A percentile compares a stretch with the other conserved stretches of the same genome.
Evolutionary conservation across 2,329 filamentous ascomycete species (phyloP).

Genomic region (Gaeumannomyces sp.): DNA sequence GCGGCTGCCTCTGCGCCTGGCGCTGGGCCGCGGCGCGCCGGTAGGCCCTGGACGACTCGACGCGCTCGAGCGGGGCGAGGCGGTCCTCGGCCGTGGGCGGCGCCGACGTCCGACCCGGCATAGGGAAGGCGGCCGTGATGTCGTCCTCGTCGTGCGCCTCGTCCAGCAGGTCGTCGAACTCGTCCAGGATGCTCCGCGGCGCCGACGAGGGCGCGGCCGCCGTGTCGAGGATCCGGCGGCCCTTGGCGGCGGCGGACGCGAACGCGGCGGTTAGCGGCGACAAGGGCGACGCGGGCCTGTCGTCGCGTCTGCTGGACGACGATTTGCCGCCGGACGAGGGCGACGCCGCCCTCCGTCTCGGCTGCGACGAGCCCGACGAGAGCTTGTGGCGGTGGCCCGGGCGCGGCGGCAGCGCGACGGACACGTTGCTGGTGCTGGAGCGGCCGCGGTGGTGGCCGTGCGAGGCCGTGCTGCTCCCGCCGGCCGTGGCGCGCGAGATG

Average conservation of each 20-base stretch:
- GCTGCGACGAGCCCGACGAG: neutral
- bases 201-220: no score
- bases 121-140: neutral
- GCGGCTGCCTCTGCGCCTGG: neutral
- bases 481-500: neutral
- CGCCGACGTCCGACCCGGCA: conserved; percentile 3
- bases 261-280: neutral
- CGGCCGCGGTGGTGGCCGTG: neutral
- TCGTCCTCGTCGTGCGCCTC: neutral
- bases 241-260: neutral
- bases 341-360: neutral
- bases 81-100: neutral
- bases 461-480: neutral
- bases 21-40: neutral
- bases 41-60: neutral
- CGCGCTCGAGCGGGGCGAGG: neutral
- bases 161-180: neutral
- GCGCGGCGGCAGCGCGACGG: neutral
- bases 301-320: neutral
- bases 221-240: neutral
- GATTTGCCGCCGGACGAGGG: no score
- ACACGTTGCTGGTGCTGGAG: conserved; percentile 3
- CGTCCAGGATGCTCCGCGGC: neutral
- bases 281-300: neutral
- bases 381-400: conserved; percentile 4